Base-by-base conservation (phyloP, 2,329 filamentous ascomycete genomes). In the Penicillium psychrosexuale region DNA sequence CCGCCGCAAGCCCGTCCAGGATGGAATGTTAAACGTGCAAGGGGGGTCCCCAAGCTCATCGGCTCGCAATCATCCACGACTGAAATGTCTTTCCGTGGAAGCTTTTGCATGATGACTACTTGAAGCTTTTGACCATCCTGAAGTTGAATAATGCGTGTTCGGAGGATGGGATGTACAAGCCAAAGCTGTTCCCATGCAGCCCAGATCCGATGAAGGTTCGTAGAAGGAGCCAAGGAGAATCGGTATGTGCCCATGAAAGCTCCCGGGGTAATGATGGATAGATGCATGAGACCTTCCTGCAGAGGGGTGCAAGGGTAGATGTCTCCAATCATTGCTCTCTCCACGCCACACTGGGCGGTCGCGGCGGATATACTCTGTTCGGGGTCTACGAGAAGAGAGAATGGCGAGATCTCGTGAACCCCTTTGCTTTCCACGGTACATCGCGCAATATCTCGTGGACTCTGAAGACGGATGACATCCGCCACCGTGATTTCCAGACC, bases 251-350 rank as follows among this genome's bases (percentile, higher is more conserved):
- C 51, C n/a, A 53, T 42, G 37, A 47, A 47, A 34, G 51, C 27
- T 5, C 51, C 51, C 5, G 51, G 43, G 13, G 12, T 28, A 15
- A 22, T 34, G 6, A 24, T 47, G 2, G 43, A 46, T 8, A 76
- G 61, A 0, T 72, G 69, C 37, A 53, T 47, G 11, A 53, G 65
- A 6, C 72, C 75, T 59, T 75, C 72, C 55, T 77, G 74, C 0
- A 76, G 61, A 3, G 73, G 64, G 9, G 71, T 76, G 9, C 65
- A 69, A 0, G 73, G 73, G 48, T 75, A 74, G 2, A 68, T 63
- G 49, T 77, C 73, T 49, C 73, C 69, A 11, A 75, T 63, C 13
- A 58, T 47, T 12, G n/a, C 31, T 66, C 17, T 24, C 11, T 42
- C 36, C 13, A 58, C 7, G 12, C 37, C 30, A 37, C 56, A 59